Evolutionary conservation across 441 rosid genomes (phyloP), one percentile per base, ranked within the genome.

Genomic region (Codiaeum variegatum): DNA sequence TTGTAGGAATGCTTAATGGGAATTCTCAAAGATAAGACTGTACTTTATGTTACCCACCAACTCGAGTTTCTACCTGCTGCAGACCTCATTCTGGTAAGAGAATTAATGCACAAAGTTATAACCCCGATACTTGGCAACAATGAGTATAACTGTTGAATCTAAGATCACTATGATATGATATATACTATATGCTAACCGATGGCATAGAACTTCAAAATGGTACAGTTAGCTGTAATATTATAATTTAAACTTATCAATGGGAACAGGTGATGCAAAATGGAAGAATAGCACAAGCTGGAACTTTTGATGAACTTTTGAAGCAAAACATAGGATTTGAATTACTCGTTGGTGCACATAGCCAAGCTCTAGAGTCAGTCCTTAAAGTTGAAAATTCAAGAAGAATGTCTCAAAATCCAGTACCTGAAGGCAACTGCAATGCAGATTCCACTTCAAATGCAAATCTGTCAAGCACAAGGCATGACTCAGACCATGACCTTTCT

Each of bases 31-130:
- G 87, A 86, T 49, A 95, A 91, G 81, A 95, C 97, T 6, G 79
- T 89, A 64, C 83, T 95, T 76, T 95, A 90, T 71, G 98, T 95
- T 62, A 93, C 99, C 31, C 99, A 95, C 84, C 99, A 95, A 91
- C 97, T 95, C 13, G 98, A 95, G 88, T 95, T 95, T 84, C 96
- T 95, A 75, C 97, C 98, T 26, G 96, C 94, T 10, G 97, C 99
- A 64, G 99, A 95, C 85, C 84, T 90, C 78, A 95, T 95, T 82
- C 81, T 95, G 94, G 99, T 95, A 88, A 82, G 86, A 69, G 51
- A 36, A 15, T 63, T 66, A 29, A 62, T 34, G 38, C 62, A 69
- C 65, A 60, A 67, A 31, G 21, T 47, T 18, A 16, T 18, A 47
- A n/a, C 71, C 58, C 34, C 36, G 66, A 49, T 61, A 68, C 38